Conservation (phyloP, 257 asterid genomes). For the Solanum verrucosum region DNA sequence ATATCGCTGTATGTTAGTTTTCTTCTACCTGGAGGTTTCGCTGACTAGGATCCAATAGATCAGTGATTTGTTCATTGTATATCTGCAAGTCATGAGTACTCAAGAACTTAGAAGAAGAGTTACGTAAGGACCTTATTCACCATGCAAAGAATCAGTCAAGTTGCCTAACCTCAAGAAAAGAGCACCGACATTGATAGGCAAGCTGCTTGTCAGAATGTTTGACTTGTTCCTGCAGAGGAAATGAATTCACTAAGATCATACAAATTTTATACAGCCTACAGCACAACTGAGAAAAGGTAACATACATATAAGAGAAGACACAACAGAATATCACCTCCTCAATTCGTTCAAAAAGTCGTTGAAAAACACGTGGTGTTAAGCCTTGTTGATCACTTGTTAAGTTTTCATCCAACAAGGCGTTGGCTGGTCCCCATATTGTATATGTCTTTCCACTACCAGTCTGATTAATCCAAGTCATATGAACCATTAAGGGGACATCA, state of each 20-base stretch:
- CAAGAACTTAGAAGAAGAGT: neutral
- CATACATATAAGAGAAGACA: neutral
- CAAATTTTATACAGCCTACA: neutral
- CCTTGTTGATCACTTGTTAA: slow-evolving; percentile 60
- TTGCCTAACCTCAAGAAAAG: slow-evolving; percentile 84
- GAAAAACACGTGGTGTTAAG: slow-evolving; percentile 92
- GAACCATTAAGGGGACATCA: neutral
- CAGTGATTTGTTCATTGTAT: slow-evolving; percentile 98
- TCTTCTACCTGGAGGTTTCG: slow-evolving; percentile 83
- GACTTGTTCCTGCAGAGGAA: slow-evolving; percentile 67
- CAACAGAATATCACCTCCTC: slow-evolving; percentile 42
- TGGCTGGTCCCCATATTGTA: slow-evolving; percentile 97
- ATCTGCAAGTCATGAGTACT: slow-evolving; percentile 42
- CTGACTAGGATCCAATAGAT: slow-evolving; percentile 88
- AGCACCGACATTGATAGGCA: slow-evolving; percentile 86
- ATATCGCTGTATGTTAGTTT: neutral
- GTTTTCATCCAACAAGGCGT: slow-evolving; percentile 59
- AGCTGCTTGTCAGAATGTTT: slow-evolving; percentile 80
- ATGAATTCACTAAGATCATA: neutral
- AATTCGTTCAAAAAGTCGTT: slow-evolving; percentile 64
- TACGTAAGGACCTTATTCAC: neutral
- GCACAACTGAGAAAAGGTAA: neutral
- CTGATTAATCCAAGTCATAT: slow-evolving; percentile 28
- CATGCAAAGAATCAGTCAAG: neutral
- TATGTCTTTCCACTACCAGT: slow-evolving; percentile 99